A percentile compares a stretch with the other conserved stretches of the same genome.
These are phyloP conservation scores for Zoysia pacifica DNA, from an alignment of 176 grass and related monocot species.

Conservation along the genomic window DNA sequence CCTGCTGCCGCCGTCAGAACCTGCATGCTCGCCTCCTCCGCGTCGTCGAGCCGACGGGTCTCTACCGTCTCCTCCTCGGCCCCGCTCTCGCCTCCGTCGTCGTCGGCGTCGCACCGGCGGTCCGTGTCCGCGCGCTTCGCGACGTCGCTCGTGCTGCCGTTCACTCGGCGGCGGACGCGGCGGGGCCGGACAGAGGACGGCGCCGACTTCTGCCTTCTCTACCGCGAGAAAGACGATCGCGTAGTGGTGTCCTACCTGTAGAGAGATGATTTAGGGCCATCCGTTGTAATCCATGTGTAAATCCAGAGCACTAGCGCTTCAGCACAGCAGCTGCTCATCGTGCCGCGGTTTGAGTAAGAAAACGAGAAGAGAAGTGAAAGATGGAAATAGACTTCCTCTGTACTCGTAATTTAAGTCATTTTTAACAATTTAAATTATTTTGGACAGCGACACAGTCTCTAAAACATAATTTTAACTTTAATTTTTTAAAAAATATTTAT, in stretches of 20 bases:
- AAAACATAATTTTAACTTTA: too few species aligned
- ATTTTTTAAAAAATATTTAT: too few species aligned
- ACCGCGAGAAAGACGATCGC: constrained; percentile 11
- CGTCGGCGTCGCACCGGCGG: constrained; percentile 17
- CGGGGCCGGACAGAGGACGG: constrained; percentile 24
- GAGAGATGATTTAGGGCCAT: too few species aligned
- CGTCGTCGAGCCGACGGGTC: constrained; percentile 1
- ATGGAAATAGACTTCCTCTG: too few species aligned
- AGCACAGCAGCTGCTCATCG: too few species aligned
- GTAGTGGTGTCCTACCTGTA: not conserved
- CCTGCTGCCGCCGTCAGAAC: constrained; percentile 4
- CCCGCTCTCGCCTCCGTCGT: not conserved
- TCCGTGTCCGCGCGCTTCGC: constrained; percentile 51
- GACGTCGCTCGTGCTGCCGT: constrained; percentile 34
- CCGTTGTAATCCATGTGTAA: too few species aligned
- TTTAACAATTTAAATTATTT: too few species aligned
- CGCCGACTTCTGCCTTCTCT: constrained; percentile 29
- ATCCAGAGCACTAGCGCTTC: too few species aligned
- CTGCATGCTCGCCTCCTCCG: not conserved
- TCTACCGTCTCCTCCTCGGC: not conserved
- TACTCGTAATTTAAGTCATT: too few species aligned
- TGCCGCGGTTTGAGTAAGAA: too few species aligned
- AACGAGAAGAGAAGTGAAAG: too few species aligned
- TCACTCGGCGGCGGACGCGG: constrained; percentile 27
- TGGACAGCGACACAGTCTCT: too few species aligned